These are phyloP conservation scores for Geum urbanum DNA, from an alignment of 306 rosid genomes.

Conservation along the genomic window DNA sequence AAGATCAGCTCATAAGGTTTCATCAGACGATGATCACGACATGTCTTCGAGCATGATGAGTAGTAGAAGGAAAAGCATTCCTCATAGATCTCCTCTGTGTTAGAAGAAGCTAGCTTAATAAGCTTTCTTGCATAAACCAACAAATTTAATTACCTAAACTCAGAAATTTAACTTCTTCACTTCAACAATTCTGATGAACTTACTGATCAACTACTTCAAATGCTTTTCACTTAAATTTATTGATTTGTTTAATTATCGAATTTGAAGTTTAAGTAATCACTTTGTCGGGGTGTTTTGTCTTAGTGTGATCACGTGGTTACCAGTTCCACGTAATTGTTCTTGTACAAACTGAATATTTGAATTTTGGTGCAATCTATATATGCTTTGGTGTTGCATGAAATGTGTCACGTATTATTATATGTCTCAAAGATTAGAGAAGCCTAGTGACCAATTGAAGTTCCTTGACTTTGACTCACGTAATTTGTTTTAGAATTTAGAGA, in stretches of 20 bases:
- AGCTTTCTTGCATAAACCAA: slow-evolving; percentile 4
- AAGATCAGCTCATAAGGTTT: slow-evolving; percentile 54
- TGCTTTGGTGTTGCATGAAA: neutral
- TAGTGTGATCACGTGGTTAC: slow-evolving; percentile 97
- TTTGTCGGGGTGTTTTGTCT: slow-evolving; percentile 98
- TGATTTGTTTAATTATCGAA: slow-evolving; percentile 17
- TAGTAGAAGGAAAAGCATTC: slow-evolving; percentile 92
- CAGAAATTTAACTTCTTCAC: neutral
- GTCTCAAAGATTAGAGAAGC: neutral
- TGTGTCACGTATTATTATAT: neutral
- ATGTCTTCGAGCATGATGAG: slow-evolving; percentile 71
- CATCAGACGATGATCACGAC: slow-evolving; percentile 51
- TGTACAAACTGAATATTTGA: slow-evolving; percentile 18
- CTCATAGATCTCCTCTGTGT: slow-evolving; percentile 92
- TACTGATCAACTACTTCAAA: too few species aligned
- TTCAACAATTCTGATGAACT: too few species aligned
- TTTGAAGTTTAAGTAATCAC: slow-evolving; percentile 62
- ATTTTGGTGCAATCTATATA: slow-evolving; percentile 1
- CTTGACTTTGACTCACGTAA: slow-evolving; percentile 12
- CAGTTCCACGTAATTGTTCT: slow-evolving; percentile 80
- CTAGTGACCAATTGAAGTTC: neutral
- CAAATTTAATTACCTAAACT: slow-evolving; percentile 6
- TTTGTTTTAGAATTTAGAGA: neutral
- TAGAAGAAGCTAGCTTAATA: slow-evolving; percentile 10
- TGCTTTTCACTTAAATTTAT: slow-evolving; percentile 14